Base-by-base conservation (phyloP, 2,329 filamentous ascomycete genomes). In the Aspergillus hortae region DNA sequence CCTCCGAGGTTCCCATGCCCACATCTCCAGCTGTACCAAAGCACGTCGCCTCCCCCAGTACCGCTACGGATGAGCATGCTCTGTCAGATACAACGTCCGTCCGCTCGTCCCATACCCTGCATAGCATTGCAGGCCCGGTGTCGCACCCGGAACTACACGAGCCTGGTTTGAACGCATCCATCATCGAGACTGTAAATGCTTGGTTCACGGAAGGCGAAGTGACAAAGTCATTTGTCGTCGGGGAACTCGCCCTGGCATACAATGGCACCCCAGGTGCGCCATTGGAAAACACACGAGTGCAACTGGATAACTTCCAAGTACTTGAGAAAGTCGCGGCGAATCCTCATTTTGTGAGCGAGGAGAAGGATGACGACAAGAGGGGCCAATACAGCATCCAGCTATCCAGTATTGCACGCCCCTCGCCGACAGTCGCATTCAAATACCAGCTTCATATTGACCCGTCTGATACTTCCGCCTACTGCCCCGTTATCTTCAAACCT, bases 271-370 rank as follows among this genome's bases (percentile, higher is more conserved):
- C 67, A 15, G 63, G 61, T 21, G 48, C 68, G 12, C 66, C 71
- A 19, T 69, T 73, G 48, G 74, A 75, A 19, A 72, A 69, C 2
- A 81, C 92, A 63, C 86, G 77, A 2, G 87, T 97, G 59, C 86
- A 89, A 17, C 83, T 99, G 54, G 90, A 95, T 64, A 94, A 96
- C 67, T 96, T 95, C 67, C 74, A 86, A 9, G 81, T 82, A n/a
- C 80, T 99, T 5, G 94, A 97, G 63, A 91, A 90, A 64, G 92
- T 99, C 51, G 92, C 91, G 0, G 91, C 92, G 1, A 99, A 99
- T 68, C 90, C 90, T 41, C 89, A 91, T 52, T 95, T 97, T 72
- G 85, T 97, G 47, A 84, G 86, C 30, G 87, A 90, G 60, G 77
- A 53, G 9, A 60, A 59, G 23, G 59, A 56, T 9, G 73, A 75